Conservation (phyloP, 202 grass and related monocot genomes). For the Zizania palustris region DNA sequence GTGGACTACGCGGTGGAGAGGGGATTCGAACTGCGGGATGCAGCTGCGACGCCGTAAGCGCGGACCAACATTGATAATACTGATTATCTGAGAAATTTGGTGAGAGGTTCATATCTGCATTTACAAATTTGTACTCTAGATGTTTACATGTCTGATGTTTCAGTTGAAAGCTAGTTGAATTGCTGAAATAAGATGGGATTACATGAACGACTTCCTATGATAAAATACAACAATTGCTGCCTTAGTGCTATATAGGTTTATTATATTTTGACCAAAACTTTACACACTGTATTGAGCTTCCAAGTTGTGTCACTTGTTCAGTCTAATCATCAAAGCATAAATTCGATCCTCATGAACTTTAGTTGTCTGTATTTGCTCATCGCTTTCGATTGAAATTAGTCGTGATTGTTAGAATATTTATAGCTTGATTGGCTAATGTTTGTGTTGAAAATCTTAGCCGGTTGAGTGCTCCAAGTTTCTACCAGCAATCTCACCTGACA, state of each 20-base stretch:
- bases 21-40: constrained; percentile 64
- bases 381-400: background rate
- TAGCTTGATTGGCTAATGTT: background rate
- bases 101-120: background rate
- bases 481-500: background rate
- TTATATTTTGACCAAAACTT: background rate
- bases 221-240: background rate
- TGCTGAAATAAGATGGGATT: constrained; percentile 15
- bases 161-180: background rate
- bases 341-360: background rate
- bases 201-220: background rate
- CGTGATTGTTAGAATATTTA: background rate
- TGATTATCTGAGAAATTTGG: background rate
- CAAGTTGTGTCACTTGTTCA: no score
- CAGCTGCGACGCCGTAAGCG: constrained; percentile 12
- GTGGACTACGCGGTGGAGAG: constrained; percentile 80
- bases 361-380: background rate
- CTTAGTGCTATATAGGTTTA: background rate
- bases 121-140: background rate
- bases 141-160: constrained; percentile 22
- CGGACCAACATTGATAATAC: background rate
- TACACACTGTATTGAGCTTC: background rate
- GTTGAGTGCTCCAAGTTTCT: background rate
- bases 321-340: background rate
- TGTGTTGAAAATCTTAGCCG: background rate